These are phyloP conservation scores for Pyrenochaeta sp. DNA, from an alignment of 2,329 filamentous ascomycete genomes.

Conservation along the genomic window DNA sequence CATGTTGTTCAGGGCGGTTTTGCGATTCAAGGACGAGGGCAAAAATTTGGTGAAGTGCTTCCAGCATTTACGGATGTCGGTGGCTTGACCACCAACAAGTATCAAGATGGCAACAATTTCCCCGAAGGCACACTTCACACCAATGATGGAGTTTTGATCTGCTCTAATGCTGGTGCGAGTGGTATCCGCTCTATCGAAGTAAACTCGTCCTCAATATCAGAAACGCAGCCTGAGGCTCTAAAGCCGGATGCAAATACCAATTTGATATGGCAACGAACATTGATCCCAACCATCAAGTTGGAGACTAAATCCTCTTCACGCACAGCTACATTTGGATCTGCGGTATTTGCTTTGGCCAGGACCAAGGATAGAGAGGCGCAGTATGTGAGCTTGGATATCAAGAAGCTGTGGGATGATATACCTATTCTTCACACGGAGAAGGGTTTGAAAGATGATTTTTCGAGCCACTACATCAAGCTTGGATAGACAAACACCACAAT, in stretches of 20 bases:
- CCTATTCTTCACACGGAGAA: constrained; percentile 14
- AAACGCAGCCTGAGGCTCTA: constrained; percentile 18
- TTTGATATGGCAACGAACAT: constrained; percentile 43
- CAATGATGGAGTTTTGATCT: constrained; percentile 19
- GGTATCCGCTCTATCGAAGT: constrained; percentile 26
- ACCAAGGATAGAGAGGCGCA: constrained; percentile 14
- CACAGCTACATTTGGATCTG: constrained; percentile 17
- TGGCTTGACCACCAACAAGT: not conserved
- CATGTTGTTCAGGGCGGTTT: constrained; percentile 37
- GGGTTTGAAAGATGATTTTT: not conserved
- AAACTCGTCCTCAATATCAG: not conserved
- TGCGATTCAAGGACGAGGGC: constrained; percentile 38
- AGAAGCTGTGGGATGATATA: constrained; percentile 30
- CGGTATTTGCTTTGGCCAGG: constrained; percentile 35
- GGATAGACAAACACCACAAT: not conserved
- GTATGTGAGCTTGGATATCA: constrained; percentile 25
- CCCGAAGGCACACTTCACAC: constrained; percentile 29
- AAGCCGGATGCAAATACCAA: constrained; percentile 49
- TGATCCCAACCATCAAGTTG: constrained; percentile 35
- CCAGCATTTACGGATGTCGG: constrained; percentile 2
- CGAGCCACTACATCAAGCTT: not conserved
- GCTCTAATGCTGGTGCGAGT: constrained; percentile 39
- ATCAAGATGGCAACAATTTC: not conserved
- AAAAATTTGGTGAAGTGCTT: constrained; percentile 27
- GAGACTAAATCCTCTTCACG: not conserved